Evolutionary conservation across 176 grass and related monocot genomes (phyloP).

Genomic region (Ensete ventricosum): DNA sequence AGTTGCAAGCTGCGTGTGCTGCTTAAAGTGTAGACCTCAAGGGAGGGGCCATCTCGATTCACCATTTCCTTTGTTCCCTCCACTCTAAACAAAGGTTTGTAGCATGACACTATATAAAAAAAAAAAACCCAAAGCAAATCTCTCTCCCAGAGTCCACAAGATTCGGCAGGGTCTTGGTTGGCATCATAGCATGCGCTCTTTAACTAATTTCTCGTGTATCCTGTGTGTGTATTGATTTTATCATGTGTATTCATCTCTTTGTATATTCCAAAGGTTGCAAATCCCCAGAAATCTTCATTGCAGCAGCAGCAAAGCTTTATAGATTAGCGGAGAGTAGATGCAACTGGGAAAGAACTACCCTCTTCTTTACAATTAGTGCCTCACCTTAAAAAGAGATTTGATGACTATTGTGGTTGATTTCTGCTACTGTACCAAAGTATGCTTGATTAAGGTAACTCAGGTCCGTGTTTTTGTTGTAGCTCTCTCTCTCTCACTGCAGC

Average conservation of each 20-base stretch:
- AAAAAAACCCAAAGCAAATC: slow-evolving; percentile 36
- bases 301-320: too few relatives aligned
- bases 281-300: too few relatives aligned
- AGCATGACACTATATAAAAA: slow-evolving; percentile 1
- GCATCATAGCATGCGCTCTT: slow-evolving; percentile 26
- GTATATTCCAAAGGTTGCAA: neutral
- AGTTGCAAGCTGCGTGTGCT: neutral
- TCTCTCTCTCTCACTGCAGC: too few relatives aligned
- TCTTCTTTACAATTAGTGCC: too few relatives aligned
- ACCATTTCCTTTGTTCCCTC: neutral
- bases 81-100: slow-evolving; percentile 15
- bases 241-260: neutral
- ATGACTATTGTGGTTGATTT: too few relatives aligned
- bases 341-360: too few relatives aligned
- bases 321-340: too few relatives aligned
- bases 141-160: slow-evolving; percentile 25
- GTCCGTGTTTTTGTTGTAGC: too few relatives aligned
- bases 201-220: neutral
- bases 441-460: too few relatives aligned
- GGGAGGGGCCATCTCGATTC: neutral
- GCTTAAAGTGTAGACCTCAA: neutral
- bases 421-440: too few relatives aligned
- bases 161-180: slow-evolving; percentile 23
- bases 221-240: neutral
- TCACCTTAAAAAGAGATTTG: too few relatives aligned